A percentile compares a stretch with the other conserved stretches of the same genome.
Conservation (phyloP, 202 grass and related monocot genomes). For the Panicum hallii region DNA sequence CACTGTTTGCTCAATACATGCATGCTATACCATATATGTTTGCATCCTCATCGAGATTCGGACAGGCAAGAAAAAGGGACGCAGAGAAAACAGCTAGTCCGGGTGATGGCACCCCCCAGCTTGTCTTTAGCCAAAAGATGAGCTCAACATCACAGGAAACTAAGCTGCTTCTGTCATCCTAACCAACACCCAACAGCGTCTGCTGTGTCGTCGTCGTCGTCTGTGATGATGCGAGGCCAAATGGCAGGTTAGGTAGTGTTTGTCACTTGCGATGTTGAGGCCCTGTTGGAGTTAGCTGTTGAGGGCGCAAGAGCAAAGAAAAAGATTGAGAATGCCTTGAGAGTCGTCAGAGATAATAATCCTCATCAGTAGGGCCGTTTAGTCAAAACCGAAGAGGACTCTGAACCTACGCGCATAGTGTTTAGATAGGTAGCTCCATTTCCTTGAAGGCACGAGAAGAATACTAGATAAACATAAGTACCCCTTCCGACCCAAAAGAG, state of each 20-base stretch:
- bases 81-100: background rate
- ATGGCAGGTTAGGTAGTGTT: constrained; percentile 37
- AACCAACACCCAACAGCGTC: constrained; percentile 30
- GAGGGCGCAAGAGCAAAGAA: background rate
- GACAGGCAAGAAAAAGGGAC: background rate
- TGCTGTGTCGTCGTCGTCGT: background rate
- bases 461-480: too few relatives aligned
- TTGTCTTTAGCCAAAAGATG: constrained; percentile 30
- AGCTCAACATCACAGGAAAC: constrained; percentile 25
- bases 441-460: too few relatives aligned
- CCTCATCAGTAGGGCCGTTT: background rate
- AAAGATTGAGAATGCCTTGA: background rate
- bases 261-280: constrained; percentile 19
- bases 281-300: constrained; percentile 18
- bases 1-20: background rate
- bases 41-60: background rate
- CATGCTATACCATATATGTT: background rate
- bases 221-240: constrained; percentile 25
- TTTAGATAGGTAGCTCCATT: background rate
- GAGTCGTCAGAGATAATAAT: background rate
- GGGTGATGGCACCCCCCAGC: background rate
- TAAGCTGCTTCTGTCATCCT: constrained; percentile 35
- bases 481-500: too few relatives aligned
- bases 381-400: background rate
- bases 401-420: background rate